Evolutionary conservation across 108 stramenopile species (phyloP).

Genomic region (Nannochloropsis gaditana): DNA sequence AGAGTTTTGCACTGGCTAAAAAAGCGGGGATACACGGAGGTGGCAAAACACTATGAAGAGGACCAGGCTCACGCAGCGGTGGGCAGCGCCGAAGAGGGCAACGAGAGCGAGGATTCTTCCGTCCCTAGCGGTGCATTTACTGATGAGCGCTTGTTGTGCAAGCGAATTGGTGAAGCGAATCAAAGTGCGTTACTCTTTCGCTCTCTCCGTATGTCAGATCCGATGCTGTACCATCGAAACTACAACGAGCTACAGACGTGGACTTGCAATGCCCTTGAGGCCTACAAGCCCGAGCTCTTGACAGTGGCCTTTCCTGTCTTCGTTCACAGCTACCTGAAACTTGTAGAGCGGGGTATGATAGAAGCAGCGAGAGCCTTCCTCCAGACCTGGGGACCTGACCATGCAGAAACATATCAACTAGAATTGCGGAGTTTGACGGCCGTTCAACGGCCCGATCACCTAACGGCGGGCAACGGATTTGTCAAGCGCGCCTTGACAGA

Average conservation of each 20-base stretch:
- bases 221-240: neutral
- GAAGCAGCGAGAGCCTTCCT: neutral
- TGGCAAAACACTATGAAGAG: slow-evolving; percentile 13
- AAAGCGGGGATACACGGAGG: neutral
- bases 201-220: neutral
- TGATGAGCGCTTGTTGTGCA: slow-evolving; percentile 16
- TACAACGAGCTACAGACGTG: slow-evolving; percentile 15
- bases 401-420: neutral
- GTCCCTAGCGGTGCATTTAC: neutral
- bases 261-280: slow-evolving; percentile 24
- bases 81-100: slow-evolving; percentile 12
- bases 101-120: neutral
- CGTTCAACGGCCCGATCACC: slow-evolving; percentile 19
- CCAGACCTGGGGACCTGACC: slow-evolving; percentile 20
- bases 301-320: slow-evolving; percentile 35
- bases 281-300: slow-evolving; percentile 38
- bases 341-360: slow-evolving; percentile 27
- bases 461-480: slow-evolving; percentile 33
- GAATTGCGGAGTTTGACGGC: neutral
- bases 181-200: neutral
- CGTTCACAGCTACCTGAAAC: slow-evolving; percentile 44
- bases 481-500: slow-evolving; percentile 41
- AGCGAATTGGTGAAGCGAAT: neutral
- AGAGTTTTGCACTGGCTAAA: neutral
- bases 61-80: neutral